Base-by-base conservation (phyloP, 257 asterid genomes). In the Solanum piurae region DNA sequence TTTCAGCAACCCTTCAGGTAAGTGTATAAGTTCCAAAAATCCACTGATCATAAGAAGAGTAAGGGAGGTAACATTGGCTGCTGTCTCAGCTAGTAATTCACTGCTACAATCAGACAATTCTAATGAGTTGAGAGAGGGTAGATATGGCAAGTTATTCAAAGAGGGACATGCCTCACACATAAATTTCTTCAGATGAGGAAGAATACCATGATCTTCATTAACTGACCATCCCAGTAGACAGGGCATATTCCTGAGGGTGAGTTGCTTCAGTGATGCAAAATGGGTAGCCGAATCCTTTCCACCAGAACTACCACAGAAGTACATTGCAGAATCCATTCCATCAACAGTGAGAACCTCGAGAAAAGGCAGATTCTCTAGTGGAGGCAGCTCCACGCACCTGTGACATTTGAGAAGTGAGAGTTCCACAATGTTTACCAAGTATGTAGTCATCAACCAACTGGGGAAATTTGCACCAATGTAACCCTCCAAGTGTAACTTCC, bases 261-360 rank as follows among this genome's bases (percentile, higher is more conserved):
- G 87, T 14, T 85, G 79, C 79, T 85, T 64, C 87, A 85, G 38
- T 29, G 80, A 85, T 37, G 29, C 87, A 85, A 64, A 85, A 64
- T 64, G 37, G 7, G 60, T 64, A 64, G 79, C 64, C 20, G 9
- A 9, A 60, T 62, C 87, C n/a, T 7, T 46, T 62, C 16, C 87
- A 85, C 18, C 31, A 14, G 40, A 80, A 80, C 27, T 25, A 69
- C 72, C 23, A 7, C 40, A 85, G 80, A 85, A 85, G 66, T 85
- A 64, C 87, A 85, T 85, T 62, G 87, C 87, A 38, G 87, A 40
- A 62, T 85, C 87, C 88, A 86, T 86, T 27, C 84, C 88, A 31
- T 72, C 83, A 37, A 86, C 37, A 16, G 84, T 86, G 49, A 86
- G 84, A 72, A 29, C 84, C 25, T 71, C 83, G 5, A 86, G 88